A percentile compares a stretch with the other conserved stretches of the same genome.
These are phyloP conservation scores for Pluteus cervinus DNA, from an alignment of 768 basidiomycete genomes.

Conservation along the genomic window DNA sequence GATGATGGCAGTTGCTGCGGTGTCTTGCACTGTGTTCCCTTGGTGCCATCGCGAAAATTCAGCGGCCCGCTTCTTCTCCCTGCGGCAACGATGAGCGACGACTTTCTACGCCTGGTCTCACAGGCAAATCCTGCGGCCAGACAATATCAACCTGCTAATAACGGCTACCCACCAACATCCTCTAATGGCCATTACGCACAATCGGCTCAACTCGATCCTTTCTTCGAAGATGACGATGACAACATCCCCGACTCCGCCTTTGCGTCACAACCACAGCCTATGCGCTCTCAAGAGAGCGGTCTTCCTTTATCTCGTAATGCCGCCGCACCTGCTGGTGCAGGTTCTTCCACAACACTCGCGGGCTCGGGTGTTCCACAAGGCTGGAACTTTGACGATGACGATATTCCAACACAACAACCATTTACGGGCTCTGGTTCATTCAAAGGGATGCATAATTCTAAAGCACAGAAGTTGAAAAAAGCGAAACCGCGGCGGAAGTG, in stretches of 20 bases:
- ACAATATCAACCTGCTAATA: constrained; percentile 44
- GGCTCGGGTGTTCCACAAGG: constrained; percentile 50
- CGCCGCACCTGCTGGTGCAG: constrained; percentile 56
- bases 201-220: constrained; percentile 69
- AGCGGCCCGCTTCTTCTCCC: constrained; percentile 1
- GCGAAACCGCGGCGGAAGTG: constrained; percentile 37
- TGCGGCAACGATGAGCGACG: constrained; percentile 48
- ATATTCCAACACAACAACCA: constrained; percentile 33
- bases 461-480: constrained; percentile 13
- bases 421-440: constrained; percentile 41
- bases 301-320: constrained; percentile 54
- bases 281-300: constrained; percentile 49
- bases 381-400: constrained; percentile 74
- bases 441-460: constrained; percentile 24
- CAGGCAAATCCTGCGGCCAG: constrained; percentile 62
- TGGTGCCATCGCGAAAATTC: neutral
- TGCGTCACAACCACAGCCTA: constrained; percentile 39
- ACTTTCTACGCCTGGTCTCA: constrained; percentile 69
- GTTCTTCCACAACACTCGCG: constrained; percentile 38
- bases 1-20: no score
- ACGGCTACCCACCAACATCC: constrained; percentile 55
- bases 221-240: constrained; percentile 84
- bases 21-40: neutral
- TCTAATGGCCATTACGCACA: constrained; percentile 31
- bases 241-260: constrained; percentile 66